Percentiles rank a stretch among this genome's conserved stretches.
Conservation (phyloP, 192 early-diverging fungal genomes). For the Bifiguratus adelaidae region DNA sequence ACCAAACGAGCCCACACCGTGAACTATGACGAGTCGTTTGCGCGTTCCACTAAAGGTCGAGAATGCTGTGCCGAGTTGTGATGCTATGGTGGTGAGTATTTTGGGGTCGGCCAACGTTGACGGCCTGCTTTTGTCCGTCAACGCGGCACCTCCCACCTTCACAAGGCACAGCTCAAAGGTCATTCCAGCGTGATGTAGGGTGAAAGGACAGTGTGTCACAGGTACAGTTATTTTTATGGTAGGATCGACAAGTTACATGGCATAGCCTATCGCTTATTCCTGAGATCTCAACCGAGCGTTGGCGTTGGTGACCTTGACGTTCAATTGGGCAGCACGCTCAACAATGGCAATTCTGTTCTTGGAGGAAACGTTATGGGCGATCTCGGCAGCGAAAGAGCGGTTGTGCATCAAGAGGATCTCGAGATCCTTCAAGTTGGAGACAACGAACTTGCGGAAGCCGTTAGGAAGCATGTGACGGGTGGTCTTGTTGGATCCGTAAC, state of each 20-base stretch:
- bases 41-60: background rate
- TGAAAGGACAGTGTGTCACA: too few relatives aligned
- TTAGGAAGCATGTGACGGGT: constrained; percentile 95
- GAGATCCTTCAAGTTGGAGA: constrained; percentile 87
- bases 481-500: constrained; percentile 95
- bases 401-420: constrained; percentile 99
- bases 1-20: constrained; percentile 26
- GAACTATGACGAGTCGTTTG: constrained; percentile 11
- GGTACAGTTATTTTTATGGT: too few relatives aligned
- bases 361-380: constrained; percentile 94
- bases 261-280: too few relatives aligned
- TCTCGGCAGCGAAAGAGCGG: constrained; percentile 97
- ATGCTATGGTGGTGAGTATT: background rate
- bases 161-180: too few relatives aligned
- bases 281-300: constrained; percentile 72
- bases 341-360: constrained; percentile 89
- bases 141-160: background rate
- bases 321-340: constrained; percentile 90
- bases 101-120: background rate
- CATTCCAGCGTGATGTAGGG: too few relatives aligned
- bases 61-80: background rate
- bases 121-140: background rate
- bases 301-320: constrained; percentile 95
- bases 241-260: too few relatives aligned
- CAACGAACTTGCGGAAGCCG: constrained; percentile 98